phyloP scores from a whole-genome alignment of 495 filamentous ascomycete species.

The Penicillium verhagenii region DNA sequence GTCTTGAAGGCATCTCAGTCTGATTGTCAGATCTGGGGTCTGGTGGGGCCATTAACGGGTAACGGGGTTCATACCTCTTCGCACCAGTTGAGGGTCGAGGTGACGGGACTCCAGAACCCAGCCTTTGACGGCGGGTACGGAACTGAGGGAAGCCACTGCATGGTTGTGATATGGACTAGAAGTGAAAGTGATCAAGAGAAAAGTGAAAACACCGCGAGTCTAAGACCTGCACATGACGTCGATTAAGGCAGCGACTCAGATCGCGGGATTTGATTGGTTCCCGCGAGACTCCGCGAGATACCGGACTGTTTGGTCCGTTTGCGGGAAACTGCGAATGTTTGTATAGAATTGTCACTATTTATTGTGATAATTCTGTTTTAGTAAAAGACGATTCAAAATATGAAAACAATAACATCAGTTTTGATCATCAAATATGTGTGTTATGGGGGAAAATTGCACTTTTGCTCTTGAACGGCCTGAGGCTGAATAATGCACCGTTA shows the following conservation, averaged over 20 bases:
- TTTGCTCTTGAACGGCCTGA: not conserved
- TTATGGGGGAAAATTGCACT: too few relatives aligned
- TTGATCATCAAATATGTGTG: too few relatives aligned
- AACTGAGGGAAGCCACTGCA: slow-evolving; percentile 55
- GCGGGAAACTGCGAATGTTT: not conserved
- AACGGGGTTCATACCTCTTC: slow-evolving; percentile 77
- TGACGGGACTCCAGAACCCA: slow-evolving; percentile 83
- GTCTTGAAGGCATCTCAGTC: not conserved
- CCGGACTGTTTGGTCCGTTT: slow-evolving; percentile 9
- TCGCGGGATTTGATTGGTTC: slow-evolving; percentile 17
- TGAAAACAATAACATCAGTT: not conserved
- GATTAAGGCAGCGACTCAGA: slow-evolving; percentile 14
- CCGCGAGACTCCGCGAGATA: slow-evolving; percentile 18
- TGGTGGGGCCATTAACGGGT: not conserved
- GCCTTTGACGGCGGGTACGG: slow-evolving; percentile 64
- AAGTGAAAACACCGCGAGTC: not conserved
- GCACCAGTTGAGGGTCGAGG: slow-evolving; percentile 90
- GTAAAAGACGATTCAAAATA: not conserved
- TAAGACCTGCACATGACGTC: slow-evolving; percentile 24
- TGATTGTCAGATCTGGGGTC: too few relatives aligned
- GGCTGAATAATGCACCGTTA: not conserved
- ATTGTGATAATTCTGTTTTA: not conserved
- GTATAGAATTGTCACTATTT: slow-evolving; percentile 1
- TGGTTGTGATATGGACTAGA: slow-evolving; percentile 16
- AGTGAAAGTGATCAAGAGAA: slow-evolving; percentile 1